Percentiles rank a stretch among this genome's conserved stretches.
Conservation (phyloP, 1,284 basidiomycete genomes). For the Mrakiaceae sp. region DNA sequence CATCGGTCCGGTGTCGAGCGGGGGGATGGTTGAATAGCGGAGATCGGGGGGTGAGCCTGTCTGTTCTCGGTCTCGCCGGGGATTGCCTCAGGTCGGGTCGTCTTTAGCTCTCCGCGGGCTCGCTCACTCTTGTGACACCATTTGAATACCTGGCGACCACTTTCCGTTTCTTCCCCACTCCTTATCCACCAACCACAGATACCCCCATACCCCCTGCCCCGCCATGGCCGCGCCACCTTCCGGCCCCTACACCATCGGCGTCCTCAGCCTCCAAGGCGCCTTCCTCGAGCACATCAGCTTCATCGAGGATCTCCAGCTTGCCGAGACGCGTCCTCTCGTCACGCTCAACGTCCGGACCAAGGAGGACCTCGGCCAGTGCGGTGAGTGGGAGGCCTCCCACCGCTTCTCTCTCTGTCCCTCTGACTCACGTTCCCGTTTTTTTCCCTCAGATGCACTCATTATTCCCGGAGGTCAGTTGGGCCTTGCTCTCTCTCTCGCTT, state of each 20-base stretch:
- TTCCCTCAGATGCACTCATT: neutral
- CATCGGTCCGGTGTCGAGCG: too few species aligned
- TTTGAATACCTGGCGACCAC: too few species aligned
- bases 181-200: too few species aligned
- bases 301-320: slow-evolving; percentile 18
- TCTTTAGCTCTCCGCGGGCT: too few species aligned
- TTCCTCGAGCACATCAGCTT: slow-evolving; percentile 58
- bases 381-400: neutral
- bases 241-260: neutral
- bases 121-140: too few species aligned
- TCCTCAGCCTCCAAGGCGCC: slow-evolving; percentile 57
- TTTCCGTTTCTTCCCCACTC: too few species aligned
- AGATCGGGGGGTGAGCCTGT: too few species aligned
- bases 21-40: too few species aligned
- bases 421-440: neutral
- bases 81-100: too few species aligned
- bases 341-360: slow-evolving; percentile 49
- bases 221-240: too few species aligned
- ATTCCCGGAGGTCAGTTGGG: slow-evolving; percentile 57
- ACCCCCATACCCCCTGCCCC: too few species aligned
- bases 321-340: slow-evolving; percentile 1
- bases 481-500: neutral
- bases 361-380: slow-evolving; percentile 57
- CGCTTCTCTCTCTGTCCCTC: neutral
- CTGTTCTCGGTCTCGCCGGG: too few species aligned